Evolutionary conservation across 495 filamentous ascomycete genomes (phyloP).

Genomic region (Aspergillus bertholletiae): DNA sequence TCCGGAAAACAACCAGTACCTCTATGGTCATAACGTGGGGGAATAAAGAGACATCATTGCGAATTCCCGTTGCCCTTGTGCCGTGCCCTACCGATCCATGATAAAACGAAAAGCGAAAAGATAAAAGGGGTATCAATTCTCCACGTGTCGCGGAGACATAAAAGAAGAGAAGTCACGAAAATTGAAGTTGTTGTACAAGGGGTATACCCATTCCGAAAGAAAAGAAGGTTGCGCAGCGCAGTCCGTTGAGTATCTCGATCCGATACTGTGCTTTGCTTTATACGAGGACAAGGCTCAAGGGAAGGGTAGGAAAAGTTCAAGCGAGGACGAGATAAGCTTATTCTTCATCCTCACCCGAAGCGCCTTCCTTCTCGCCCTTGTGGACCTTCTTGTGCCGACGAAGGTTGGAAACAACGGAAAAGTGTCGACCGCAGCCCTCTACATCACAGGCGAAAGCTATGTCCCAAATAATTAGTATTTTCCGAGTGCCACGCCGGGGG

Average conservation of each 20-base stretch:
- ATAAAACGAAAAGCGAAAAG: conserved; percentile 17
- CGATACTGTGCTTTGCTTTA: not conserved
- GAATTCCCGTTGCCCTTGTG: conserved; percentile 22
- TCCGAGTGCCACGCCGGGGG: not conserved
- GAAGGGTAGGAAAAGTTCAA: conserved; percentile 8
- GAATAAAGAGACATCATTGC: conserved; percentile 25
- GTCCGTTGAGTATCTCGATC: conserved; percentile 7
- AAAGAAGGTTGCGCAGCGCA: conserved; percentile 11
- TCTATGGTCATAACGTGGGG: conserved; percentile 45
- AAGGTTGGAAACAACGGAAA: conserved; percentile 96
- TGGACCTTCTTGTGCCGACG: conserved; percentile 96
- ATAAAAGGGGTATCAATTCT: conserved; percentile 32
- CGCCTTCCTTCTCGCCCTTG: conserved; percentile 66
- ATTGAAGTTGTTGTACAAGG: conserved; percentile 44
- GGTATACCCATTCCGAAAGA: conserved; percentile 14
- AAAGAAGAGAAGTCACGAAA: conserved; percentile 22
- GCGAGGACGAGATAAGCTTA: conserved; percentile 18
- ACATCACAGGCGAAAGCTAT: conserved; percentile 91
- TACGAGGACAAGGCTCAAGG: conserved; percentile 2
- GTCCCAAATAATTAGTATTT: conserved; percentile 31
- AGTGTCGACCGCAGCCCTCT: conserved; percentile 92
- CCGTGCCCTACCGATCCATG: conserved; percentile 26
- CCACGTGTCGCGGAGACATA: conserved; percentile 21
- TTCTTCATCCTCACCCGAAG: conserved; percentile 44
- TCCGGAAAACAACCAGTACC: conserved; percentile 42